A percentile compares a stretch with the other conserved stretches of the same genome.
Evolutionary conservation across 768 basidiomycete species (phyloP).

Genomic region (Xerocomus brunneocitrinus): DNA sequence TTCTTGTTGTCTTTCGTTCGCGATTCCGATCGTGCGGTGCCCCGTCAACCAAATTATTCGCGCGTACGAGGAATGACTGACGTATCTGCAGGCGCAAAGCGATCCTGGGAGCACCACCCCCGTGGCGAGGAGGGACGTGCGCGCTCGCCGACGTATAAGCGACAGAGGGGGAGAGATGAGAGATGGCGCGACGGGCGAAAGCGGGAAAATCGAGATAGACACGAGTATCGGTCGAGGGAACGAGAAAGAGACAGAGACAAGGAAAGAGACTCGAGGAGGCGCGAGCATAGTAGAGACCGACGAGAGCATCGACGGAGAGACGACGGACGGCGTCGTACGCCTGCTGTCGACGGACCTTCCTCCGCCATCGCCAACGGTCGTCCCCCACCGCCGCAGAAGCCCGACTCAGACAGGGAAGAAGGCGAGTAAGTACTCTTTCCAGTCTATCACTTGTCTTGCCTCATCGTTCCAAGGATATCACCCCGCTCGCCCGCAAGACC

Average conservation of each 20-base stretch:
- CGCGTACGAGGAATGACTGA: constrained; percentile 61
- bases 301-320: constrained; percentile 30
- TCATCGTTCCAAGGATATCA: constrained; percentile 52
- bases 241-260: constrained; percentile 24
- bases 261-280: constrained; percentile 29
- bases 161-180: constrained; percentile 50
- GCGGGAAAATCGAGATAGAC: constrained; percentile 37
- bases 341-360: constrained; percentile 8
- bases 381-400: constrained; percentile 18
- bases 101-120: constrained; percentile 61
- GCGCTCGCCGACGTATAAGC: constrained; percentile 36
- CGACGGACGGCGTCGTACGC: constrained; percentile 25
- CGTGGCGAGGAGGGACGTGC: constrained; percentile 32
- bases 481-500: constrained; percentile 40
- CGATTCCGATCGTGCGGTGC: constrained; percentile 68
- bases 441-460: not conserved
- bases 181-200: constrained; percentile 62
- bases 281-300: constrained; percentile 26
- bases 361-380: constrained; percentile 20
- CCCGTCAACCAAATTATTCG: constrained; percentile 57
- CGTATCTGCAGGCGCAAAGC: constrained; percentile 79
- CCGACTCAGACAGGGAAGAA: constrained; percentile 74
- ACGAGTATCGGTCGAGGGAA: constrained; percentile 33
- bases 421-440: constrained; percentile 74
- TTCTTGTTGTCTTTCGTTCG: not conserved